phyloP scores from a whole-genome alignment of 2,329 filamentous ascomycete species.

The Bipolaris gigantea region DNA sequence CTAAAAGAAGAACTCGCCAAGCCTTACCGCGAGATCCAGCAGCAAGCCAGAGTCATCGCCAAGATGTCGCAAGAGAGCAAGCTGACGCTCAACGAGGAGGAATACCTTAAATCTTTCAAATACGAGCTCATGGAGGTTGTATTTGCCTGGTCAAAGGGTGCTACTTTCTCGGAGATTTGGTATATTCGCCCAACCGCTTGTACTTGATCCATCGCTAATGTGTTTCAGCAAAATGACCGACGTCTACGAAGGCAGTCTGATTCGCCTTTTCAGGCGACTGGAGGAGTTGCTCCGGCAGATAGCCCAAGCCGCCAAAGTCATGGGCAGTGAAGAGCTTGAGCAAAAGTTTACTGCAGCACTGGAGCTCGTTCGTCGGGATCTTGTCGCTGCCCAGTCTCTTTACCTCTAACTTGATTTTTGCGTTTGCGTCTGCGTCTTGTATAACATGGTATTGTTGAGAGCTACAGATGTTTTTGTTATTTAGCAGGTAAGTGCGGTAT shows the following conservation, averaged over 20 bases:
- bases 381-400: slow-evolving; percentile 91
- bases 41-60: slow-evolving; percentile 83
- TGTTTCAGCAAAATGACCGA: slow-evolving; percentile 93
- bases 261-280: slow-evolving; percentile 90
- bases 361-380: slow-evolving; percentile 84
- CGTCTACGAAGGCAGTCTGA: slow-evolving; percentile 93
- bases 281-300: slow-evolving; percentile 95
- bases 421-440: slow-evolving; percentile 16
- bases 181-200: slow-evolving; percentile 55
- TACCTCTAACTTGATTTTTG: slow-evolving; percentile 62
- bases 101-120: slow-evolving; percentile 87
- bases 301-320: slow-evolving; percentile 93
- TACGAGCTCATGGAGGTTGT: slow-evolving; percentile 98
- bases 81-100: slow-evolving; percentile 89
- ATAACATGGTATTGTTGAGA: slow-evolving; percentile 17
- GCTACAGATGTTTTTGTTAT: slow-evolving; percentile 12
- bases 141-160: slow-evolving; percentile 85
- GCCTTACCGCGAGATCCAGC: slow-evolving; percentile 82
- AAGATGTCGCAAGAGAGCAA: slow-evolving; percentile 96
- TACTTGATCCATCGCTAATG: slow-evolving; percentile 3
- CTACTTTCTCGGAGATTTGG: slow-evolving; percentile 92
- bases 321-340: slow-evolving; percentile 94
- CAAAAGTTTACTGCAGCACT: slow-evolving; percentile 88
- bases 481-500: slow-evolving; percentile 21
- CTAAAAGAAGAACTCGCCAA: slow-evolving; percentile 84